Base-by-base conservation (phyloP, 1,284 basidiomycete species). In the Omphalotus olearius region DNA sequence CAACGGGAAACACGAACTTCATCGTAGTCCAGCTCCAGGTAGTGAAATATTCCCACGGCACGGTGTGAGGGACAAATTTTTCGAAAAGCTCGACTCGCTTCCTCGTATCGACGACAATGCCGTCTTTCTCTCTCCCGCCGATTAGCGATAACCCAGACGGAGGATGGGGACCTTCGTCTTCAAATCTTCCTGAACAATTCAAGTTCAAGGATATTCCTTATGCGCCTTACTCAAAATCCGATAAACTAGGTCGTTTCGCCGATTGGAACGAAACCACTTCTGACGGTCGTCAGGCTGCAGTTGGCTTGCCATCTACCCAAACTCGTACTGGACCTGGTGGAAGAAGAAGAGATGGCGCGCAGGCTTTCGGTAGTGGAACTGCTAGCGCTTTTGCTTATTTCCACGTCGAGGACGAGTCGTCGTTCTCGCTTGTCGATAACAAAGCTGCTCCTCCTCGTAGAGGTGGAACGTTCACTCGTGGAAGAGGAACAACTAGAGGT, bases 331-430 rank as follows among this genome's bases (percentile, higher is more conserved):
- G 68, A 13, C 64, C 72, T 51, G 77, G 76, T 44, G 77, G 79
- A 43, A 76, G 83, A 47, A 76, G 83, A 56, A 75, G 84, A 55
- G 83, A 88, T 51, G 82, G 85, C 51, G 73, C 76, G 33, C 83
- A 82, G 58, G 83, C 86, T 9, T 89, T 88, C 64, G 83, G 85
- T 50, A 93, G 91, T 58, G 90, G 88, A 23, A 87, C 88, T 56
- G 85, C 87, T 25, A 95, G 86, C 63, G 93, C 93, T n/a, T 98
- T 98, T 66, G 91, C 93, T 25, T 98, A 98, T 73, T 95, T 96
- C 76, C 95, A 98, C 72, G 94, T 91, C 58, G 96, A 99, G 70
- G 96, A 99, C 67, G 97, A 99, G 72, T 92, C 93, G 25, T 92
- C 87, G 53, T 99, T 99, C 82, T 96, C 92, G 41, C 79, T 99